These are phyloP conservation scores for Torulaspora indica DNA, from an alignment of 805 yeast genomes.

Conservation along the genomic window DNA sequence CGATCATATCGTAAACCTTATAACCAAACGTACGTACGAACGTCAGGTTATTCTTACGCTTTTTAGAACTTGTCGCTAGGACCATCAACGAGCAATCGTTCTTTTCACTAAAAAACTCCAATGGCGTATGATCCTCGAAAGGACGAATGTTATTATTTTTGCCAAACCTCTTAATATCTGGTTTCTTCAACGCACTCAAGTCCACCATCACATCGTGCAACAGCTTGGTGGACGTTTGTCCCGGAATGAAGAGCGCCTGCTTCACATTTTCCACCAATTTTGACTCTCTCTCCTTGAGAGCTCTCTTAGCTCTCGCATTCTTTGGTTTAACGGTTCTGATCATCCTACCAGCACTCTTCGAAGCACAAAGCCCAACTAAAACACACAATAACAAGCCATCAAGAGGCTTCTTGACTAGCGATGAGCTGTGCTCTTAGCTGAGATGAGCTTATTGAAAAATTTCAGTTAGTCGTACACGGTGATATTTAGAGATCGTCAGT, in stretches of 20 bases:
- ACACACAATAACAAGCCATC: background rate
- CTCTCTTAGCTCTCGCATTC: slow-evolving; percentile 93
- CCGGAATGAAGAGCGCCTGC: slow-evolving; percentile 87
- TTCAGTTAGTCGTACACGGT: slow-evolving; percentile 1
- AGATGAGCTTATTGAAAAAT: slow-evolving; percentile 11
- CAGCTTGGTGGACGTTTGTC: slow-evolving; percentile 69
- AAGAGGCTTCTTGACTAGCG: slow-evolving; percentile 2
- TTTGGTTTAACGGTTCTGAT: slow-evolving; percentile 59
- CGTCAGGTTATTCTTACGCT: slow-evolving; percentile 86
- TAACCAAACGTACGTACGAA: slow-evolving; percentile 86
- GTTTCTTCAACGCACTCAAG: slow-evolving; percentile 84
- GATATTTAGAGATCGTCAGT: background rate
- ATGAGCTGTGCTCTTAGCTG: slow-evolving; percentile 4
- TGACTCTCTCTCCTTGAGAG: slow-evolving; percentile 81
- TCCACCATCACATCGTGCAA: slow-evolving; percentile 88
- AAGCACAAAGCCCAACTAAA: background rate
- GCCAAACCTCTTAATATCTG: slow-evolving; percentile 77
- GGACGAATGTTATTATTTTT: slow-evolving; percentile 89
- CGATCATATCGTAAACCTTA: slow-evolving; percentile 91
- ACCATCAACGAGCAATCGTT: slow-evolving; percentile 86
- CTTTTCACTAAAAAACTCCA: slow-evolving; percentile 93
- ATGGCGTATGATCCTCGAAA: slow-evolving; percentile 78
- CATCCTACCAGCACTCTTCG: background rate
- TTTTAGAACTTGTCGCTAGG: slow-evolving; percentile 73
- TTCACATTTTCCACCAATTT: slow-evolving; percentile 86